These are phyloP conservation scores for Parathielavia hyrcaniae DNA, from an alignment of 495 filamentous ascomycete species.

Conservation along the genomic window DNA sequence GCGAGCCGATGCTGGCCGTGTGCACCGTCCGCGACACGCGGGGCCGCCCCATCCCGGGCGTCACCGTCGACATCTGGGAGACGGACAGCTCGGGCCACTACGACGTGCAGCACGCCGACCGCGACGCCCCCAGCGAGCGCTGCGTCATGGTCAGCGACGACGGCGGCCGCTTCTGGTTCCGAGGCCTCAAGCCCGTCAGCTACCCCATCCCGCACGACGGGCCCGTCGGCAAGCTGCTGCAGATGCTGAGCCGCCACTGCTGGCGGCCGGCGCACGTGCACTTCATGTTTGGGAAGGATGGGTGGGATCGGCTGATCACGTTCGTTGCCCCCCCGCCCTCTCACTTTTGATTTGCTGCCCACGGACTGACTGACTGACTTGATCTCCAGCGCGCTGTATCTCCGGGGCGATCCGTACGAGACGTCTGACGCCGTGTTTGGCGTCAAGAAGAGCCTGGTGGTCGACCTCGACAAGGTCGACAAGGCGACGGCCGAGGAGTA, in stretches of 20 bases:
- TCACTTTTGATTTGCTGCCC: not conserved
- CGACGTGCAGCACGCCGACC: constrained; percentile 75
- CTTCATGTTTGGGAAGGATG: constrained; percentile 84
- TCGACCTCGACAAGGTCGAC: constrained; percentile 63
- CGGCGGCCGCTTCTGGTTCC: constrained; percentile 80
- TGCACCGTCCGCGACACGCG: constrained; percentile 66
- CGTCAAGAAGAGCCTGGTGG: constrained; percentile 75
- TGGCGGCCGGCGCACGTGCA: constrained; percentile 87
- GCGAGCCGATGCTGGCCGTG: constrained; percentile 66
- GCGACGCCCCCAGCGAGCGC: constrained; percentile 68
- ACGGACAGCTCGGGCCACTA: constrained; percentile 82
- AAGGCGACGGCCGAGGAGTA: constrained; percentile 53
- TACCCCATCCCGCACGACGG: constrained; percentile 91
- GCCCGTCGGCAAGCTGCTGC: constrained; percentile 74
- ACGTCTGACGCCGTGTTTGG: constrained; percentile 90
- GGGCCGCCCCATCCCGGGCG: constrained; percentile 61
- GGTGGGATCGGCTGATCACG: constrained; percentile 84
- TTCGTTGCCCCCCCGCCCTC: constrained; percentile 39
- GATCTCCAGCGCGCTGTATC: constrained; percentile 61
- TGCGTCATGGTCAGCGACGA: constrained; percentile 67
- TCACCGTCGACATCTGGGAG: constrained; percentile 90
- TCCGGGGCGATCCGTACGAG: constrained; percentile 80
- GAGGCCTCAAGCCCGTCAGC: constrained; percentile 76
- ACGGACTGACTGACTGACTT: not conserved
- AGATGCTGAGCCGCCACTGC: constrained; percentile 64